Conservation (phyloP, 2,329 filamentous ascomycete genomes). For the Trichoderma sp. region DNA sequence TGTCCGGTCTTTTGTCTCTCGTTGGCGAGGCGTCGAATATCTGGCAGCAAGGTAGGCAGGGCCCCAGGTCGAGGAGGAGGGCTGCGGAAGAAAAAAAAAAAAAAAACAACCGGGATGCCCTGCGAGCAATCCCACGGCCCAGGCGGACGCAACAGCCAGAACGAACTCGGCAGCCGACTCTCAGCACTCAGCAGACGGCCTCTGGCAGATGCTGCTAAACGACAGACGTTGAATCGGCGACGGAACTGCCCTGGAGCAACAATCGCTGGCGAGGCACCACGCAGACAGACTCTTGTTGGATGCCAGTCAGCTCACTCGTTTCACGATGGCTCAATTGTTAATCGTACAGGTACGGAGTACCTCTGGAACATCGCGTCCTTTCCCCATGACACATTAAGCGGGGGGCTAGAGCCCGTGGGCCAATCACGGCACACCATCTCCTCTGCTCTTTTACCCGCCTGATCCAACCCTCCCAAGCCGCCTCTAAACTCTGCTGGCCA, state of each 20-base stretch:
- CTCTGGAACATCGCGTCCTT: slow-evolving; percentile 26
- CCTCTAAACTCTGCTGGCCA: slow-evolving; percentile 14
- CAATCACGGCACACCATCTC: slow-evolving; percentile 31
- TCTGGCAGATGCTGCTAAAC: not conserved
- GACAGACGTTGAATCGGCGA: not conserved
- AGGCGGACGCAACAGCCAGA: slow-evolving; percentile 15
- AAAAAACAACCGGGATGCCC: slow-evolving; percentile 8
- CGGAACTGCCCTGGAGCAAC: slow-evolving; percentile 1
- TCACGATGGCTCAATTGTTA: slow-evolving; percentile 21
- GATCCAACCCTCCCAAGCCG: slow-evolving; percentile 16
- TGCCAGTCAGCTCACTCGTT: slow-evolving; percentile 17
- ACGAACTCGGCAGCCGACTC: not conserved
- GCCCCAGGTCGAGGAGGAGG: slow-evolving; percentile 10
- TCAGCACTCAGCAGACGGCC: not conserved
- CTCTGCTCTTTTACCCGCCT: slow-evolving; percentile 20
- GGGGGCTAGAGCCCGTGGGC: slow-evolving; percentile 27
- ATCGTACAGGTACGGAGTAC: slow-evolving; percentile 16
- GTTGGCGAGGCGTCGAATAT: slow-evolving; percentile 21
- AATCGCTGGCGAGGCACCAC: slow-evolving; percentile 17
- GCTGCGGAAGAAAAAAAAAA: not conserved
- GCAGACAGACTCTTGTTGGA: slow-evolving; percentile 1
- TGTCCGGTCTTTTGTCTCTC: not conserved
- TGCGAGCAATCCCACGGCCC: slow-evolving; percentile 21
- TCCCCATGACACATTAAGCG: slow-evolving; percentile 40
- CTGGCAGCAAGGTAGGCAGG: not conserved